Evolutionary conservation across 2,329 filamentous ascomycete species (phyloP).

Genomic region (Aureobasidium uvarum): DNA sequence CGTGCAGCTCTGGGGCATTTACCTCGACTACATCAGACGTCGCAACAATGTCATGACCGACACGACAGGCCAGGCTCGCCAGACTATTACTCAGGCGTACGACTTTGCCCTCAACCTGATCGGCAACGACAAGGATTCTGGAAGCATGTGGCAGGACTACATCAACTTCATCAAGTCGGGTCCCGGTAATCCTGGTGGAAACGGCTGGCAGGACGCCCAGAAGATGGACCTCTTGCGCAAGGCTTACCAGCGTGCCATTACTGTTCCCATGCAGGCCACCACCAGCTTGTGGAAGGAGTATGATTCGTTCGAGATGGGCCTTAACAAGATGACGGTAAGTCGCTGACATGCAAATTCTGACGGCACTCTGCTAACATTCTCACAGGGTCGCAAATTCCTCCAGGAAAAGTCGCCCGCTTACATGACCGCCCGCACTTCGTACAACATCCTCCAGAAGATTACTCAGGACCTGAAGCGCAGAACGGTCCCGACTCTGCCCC

Average conservation of each 20-base stretch:
- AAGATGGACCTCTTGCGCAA: constrained; percentile 95
- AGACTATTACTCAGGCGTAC: constrained; percentile 80
- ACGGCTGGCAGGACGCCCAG: constrained; percentile 92
- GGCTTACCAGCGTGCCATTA: constrained; percentile 86
- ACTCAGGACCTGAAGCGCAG: constrained; percentile 72
- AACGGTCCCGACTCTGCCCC: constrained; percentile 77
- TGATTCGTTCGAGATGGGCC: constrained; percentile 87
- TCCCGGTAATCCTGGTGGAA: constrained; percentile 76
- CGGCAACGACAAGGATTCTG: constrained; percentile 87
- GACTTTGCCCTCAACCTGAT: constrained; percentile 89
- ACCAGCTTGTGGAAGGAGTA: constrained; percentile 96
- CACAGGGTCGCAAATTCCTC: constrained; percentile 86
- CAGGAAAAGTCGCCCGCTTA: constrained; percentile 91
- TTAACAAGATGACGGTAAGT: constrained; percentile 86
- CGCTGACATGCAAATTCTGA: constrained; percentile 26
- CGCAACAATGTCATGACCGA: constrained; percentile 85
- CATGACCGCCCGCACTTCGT: constrained; percentile 92
- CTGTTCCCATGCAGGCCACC: constrained; percentile 78
- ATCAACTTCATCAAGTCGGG: constrained; percentile 88
- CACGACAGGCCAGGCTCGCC: constrained; percentile 69
- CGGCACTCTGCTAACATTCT: constrained; percentile 29
- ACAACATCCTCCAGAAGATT: constrained; percentile 86
- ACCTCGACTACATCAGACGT: constrained; percentile 92
- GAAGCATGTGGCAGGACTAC: constrained; percentile 90
- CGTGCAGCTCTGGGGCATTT: constrained; percentile 85